Percentiles rank a stretch among this genome's conserved stretches.
phyloP scores from a whole-genome alignment of 805 yeast genomes.

The Myxozyma neotropica region DNA sequence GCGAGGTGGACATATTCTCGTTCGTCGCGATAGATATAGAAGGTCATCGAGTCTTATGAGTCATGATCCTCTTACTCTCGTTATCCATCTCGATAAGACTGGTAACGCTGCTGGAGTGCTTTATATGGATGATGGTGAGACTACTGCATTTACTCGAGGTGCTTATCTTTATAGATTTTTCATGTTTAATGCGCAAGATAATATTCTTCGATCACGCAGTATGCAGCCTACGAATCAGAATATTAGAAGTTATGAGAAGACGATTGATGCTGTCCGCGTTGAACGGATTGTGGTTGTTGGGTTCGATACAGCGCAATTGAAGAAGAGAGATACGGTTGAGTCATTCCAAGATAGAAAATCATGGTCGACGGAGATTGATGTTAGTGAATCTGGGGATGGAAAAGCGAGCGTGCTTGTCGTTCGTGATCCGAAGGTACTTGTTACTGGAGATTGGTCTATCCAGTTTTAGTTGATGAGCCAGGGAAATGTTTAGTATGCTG shows the following conservation, averaged over 20 bases:
- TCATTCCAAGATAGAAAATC: slow-evolving; percentile 47
- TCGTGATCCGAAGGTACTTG: slow-evolving; percentile 54
- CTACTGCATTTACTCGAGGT: slow-evolving; percentile 58
- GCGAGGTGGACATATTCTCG: slow-evolving; percentile 76
- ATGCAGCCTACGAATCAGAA: slow-evolving; percentile 27
- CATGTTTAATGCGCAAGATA: slow-evolving; percentile 41
- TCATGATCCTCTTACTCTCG: slow-evolving; percentile 77
- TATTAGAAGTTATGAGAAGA: slow-evolving; percentile 29
- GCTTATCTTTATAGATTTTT: slow-evolving; percentile 54
- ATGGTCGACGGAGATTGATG: slow-evolving; percentile 45
- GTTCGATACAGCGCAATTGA: slow-evolving; percentile 27
- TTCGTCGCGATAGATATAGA: slow-evolving; percentile 72
- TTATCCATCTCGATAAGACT: slow-evolving; percentile 55
- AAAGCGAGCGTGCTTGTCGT: slow-evolving; percentile 42
- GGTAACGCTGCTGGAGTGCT: slow-evolving; percentile 60
- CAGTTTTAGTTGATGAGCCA: slow-evolving; percentile 34
- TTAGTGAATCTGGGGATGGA: slow-evolving; percentile 27
- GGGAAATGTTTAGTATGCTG: no score
- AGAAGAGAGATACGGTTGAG: slow-evolving; percentile 29
- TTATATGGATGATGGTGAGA: slow-evolving; percentile 84
- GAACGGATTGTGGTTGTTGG: slow-evolving; percentile 61
- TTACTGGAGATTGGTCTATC: slow-evolving; percentile 55
- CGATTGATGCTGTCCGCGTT: slow-evolving; percentile 48
- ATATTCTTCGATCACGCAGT: slow-evolving; percentile 37
- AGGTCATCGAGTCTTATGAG: slow-evolving; percentile 76